Percentiles rank a stretch among this genome's conserved stretches.
Conservation (phyloP, 2,329 filamentous ascomycete genomes). For the Trichoderma harzianum region DNA sequence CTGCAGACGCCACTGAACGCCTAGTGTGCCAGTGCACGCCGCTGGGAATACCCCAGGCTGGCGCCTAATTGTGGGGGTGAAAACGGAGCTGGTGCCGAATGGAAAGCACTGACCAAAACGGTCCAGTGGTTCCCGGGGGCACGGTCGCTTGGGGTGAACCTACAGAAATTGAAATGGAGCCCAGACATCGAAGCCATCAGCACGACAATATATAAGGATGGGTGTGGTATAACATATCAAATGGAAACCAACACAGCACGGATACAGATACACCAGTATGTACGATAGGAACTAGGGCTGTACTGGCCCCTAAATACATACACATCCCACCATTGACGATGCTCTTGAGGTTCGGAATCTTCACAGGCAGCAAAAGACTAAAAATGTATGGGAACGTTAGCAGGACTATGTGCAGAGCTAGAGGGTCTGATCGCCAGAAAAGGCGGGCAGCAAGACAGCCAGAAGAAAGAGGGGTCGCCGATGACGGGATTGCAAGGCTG, state of each 20-base stretch:
- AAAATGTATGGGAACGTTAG: not conserved
- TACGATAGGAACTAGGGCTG: not conserved
- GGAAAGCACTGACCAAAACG: not conserved
- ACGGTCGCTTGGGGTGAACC: not conserved
- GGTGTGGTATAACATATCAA: not conserved
- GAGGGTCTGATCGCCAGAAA: not conserved
- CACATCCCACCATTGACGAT: not conserved
- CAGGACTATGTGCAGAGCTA: not conserved
- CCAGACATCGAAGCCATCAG: not conserved
- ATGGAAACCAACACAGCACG: not conserved
- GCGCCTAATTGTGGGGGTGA: conserved; percentile 12
- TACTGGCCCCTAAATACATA: not conserved
- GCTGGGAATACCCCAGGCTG: conserved; percentile 7
- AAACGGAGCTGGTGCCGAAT: conserved; percentile 2
- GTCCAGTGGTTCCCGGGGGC: not conserved
- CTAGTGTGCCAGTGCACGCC: not conserved
- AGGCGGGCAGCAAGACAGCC: not conserved
- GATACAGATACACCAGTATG: not conserved
- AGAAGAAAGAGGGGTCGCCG: conserved; percentile 1
- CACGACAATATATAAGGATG: not conserved
- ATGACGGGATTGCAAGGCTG: not conserved
- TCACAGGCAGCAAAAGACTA: not conserved
- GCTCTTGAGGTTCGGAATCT: not conserved
- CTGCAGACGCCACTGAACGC: conserved; percentile 8
- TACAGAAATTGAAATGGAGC: not conserved